Evolutionary conservation across 129 eudicot species (phyloP), one percentile per base, ranked within the genome.

Genomic region (Scalesia atractyloides): DNA sequence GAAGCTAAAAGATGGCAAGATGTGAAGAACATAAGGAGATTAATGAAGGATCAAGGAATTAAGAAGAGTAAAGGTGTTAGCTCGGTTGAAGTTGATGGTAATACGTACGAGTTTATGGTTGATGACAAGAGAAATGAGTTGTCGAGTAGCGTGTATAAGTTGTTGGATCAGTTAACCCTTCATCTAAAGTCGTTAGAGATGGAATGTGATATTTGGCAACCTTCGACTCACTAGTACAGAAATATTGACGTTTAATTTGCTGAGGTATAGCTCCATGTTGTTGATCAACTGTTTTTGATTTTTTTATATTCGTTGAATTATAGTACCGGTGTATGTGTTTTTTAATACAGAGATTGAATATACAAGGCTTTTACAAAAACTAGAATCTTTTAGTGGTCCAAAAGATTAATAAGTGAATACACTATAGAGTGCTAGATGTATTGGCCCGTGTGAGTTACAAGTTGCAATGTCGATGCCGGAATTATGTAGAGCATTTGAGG

Each of bases 1-100:
- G 84, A 75, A 69, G 73, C 80, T 63, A 70, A 49, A 69, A 80
- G 80, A 75, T 80, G 84, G 84, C 68, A 80, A 16, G 84, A 80
- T 80, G 84, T 80, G 72, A 80, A 80, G 77, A 80, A 53, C 56
- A 46, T 80, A 69, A 75, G 84, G 73, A 75, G 39, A 75, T 47
- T 75, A 51, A 80, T 80, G 84, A 80, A 80, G 61, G 80, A 80
- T 48, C 80, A 75, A 68, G 77, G 84, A 13, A 63, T 80, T 44
- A 75, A 70, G 77, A 80, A 80, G 68, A 33, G 26, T 41, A 58
- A 18, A 36, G 85, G 61, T 9, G 58, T 72, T 37, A 81, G 82
- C 54, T 59, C 70, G 41, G 64, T 81, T 71, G 85, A 81, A 72
- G 65, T 81, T 59, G 41, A 76, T 4, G 81, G 85, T 4, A 43